Base-by-base conservation (phyloP, 805 yeast species). In the Hanseniaspora osmophila region DNA sequence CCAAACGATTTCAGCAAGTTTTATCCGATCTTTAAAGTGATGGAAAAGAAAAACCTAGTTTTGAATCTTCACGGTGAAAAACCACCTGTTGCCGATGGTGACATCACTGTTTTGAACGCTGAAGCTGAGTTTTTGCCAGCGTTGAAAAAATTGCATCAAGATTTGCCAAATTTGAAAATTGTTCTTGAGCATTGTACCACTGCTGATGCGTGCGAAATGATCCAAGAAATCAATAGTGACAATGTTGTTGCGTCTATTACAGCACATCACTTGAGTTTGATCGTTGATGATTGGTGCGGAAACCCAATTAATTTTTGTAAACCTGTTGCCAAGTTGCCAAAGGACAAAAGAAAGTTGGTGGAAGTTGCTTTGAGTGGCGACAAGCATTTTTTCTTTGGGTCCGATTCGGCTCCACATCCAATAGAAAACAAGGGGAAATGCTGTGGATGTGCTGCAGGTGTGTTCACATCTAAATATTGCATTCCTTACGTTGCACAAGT, bases 371-470 rank as follows among this genome's bases (percentile, higher is more conserved):
- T 84, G 9, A 78, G 92, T 1, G 97, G 97, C 5, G 78, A 82
- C 53, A 85, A 94, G 38, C 88, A 79, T 69, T 92, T 88, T 63
- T 85, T 92, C 68, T 92, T 88, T 59, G 99, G 99, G 6, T 84
- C 96, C 1, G 99, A 92, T 62, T 85, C 96, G 18, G 99, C 99
- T 30, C 99, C 98, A 22, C 98, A 92, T 61, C 94, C 96, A 7
- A 57, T 84, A 22, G 74, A 75, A 50, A 78, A 78, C 48, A 94
- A 94, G 63, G 70, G 84, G 22, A 80, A 73, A 49, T 86, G 77
- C 52, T 67, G 70, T 33, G 90, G 88, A 18, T 96, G 90, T 15
- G 86, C 96, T 56, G 99, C 99, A n/a, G 99, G 99, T 57, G 96
- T 92, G 9, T 92, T 75, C 64, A 84, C 97, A 1, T 98, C 92